Evolutionary conservation across 768 basidiomycete genomes (phyloP).

Genomic region (Mrakia hoshinonis): DNA sequence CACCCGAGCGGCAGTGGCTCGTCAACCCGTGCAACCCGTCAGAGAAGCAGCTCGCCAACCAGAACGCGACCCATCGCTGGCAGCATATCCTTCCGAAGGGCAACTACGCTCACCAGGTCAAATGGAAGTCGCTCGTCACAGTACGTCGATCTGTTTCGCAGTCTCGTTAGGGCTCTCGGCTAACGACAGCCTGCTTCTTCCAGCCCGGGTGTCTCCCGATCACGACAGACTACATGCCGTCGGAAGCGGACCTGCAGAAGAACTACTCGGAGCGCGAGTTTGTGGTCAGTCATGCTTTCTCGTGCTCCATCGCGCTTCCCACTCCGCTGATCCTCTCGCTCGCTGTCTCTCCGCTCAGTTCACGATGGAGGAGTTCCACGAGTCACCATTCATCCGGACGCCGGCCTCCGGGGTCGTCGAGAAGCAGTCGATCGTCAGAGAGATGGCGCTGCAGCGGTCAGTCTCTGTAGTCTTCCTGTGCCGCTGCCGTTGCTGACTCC

Average conservation of each 20-base stretch:
- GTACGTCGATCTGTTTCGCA: background rate
- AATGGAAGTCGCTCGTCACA: conserved; percentile 25
- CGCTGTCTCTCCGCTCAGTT: background rate
- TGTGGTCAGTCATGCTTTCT: background rate
- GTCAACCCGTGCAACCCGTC: conserved; percentile 28
- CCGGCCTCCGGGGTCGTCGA: conserved; percentile 12
- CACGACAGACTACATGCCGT: conserved; percentile 25
- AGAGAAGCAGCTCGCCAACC: conserved; percentile 18
- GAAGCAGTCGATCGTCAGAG: conserved; percentile 23
- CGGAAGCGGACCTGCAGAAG: conserved; percentile 14
- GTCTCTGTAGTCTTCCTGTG: background rate
- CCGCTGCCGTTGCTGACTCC: background rate
- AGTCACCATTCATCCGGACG: conserved; percentile 19
- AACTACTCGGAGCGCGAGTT: conserved; percentile 17
- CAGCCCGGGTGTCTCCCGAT: conserved; percentile 27
- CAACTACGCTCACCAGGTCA: conserved; percentile 13
- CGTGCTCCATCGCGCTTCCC: no score
- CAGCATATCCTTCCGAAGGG: conserved; percentile 25
- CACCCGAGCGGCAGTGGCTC: conserved; percentile 17
- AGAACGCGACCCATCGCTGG: conserved; percentile 21
- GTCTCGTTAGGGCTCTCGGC: background rate
- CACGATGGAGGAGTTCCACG: conserved; percentile 27
- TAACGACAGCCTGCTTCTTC: background rate
- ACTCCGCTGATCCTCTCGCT: background rate
- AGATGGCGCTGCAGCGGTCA: conserved; percentile 23